phyloP scores from a whole-genome alignment of 1,284 basidiomycete species.

The Tremellales sp. region DNA sequence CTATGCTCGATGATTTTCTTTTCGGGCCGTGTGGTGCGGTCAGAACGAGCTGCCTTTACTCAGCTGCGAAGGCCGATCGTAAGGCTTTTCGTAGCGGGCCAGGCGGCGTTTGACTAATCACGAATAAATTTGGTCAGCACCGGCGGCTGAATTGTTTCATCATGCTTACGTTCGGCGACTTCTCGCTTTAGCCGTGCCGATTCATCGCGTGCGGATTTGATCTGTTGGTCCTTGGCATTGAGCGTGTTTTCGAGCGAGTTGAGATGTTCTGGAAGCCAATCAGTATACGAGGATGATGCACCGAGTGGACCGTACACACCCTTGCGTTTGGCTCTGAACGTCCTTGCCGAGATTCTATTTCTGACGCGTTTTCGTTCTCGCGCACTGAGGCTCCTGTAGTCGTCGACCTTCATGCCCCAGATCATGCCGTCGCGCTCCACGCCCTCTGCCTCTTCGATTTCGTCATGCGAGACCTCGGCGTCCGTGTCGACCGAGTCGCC shows the following conservation, averaged over 20 bases:
- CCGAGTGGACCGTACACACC: slow-evolving; percentile 23
- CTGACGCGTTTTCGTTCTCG: slow-evolving; percentile 47
- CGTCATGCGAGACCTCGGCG: slow-evolving; percentile 20
- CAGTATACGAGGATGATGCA: neutral
- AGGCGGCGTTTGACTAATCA: slow-evolving; percentile 28
- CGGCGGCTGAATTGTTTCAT: neutral
- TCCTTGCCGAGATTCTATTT: slow-evolving; percentile 48
- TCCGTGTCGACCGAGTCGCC: slow-evolving; percentile 32
- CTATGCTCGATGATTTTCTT: no score
- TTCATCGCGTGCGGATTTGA: slow-evolving; percentile 43
- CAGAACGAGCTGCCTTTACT: no score
- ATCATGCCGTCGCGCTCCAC: slow-evolving; percentile 50
- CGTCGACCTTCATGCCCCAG: slow-evolving; percentile 49
- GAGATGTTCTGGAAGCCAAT: slow-evolving; percentile 39
- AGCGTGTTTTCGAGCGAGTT: slow-evolving; percentile 38
- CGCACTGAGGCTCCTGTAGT: slow-evolving; percentile 43
- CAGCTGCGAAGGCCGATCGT: slow-evolving; percentile 1
- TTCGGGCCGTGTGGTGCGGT: no score
- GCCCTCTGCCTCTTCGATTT: slow-evolving; percentile 44
- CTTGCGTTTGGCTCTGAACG: slow-evolving; percentile 48
- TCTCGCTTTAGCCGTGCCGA: slow-evolving; percentile 36
- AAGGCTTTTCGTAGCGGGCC: slow-evolving; percentile 28
- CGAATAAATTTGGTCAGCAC: neutral
- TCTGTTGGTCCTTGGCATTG: slow-evolving; percentile 38
- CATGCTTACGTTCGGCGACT: slow-evolving; percentile 33